These are phyloP conservation scores for Marchantia polymorpha DNA, from an alignment of 225 moss, liverwort and hornwort genomes.

Conservation along the genomic window DNA sequence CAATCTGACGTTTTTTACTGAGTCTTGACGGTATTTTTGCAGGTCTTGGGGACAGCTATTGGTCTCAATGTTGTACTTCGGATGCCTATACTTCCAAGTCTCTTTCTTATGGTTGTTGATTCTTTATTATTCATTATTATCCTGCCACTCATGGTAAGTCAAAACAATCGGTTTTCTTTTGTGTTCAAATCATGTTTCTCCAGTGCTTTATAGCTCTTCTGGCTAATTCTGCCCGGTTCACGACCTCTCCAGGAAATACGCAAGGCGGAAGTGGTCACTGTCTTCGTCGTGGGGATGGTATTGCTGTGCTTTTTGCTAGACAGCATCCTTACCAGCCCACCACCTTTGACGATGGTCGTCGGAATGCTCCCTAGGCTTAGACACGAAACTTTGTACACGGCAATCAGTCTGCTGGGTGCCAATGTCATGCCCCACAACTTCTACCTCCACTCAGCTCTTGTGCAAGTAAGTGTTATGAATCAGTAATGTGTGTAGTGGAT, in stretches of 20 bases:
- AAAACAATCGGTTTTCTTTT: not conserved
- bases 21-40: conserved; percentile 22
- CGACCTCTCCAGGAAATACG: conserved; percentile 49
- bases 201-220: not conserved
- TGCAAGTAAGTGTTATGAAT: conserved; percentile 45
- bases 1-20: not conserved
- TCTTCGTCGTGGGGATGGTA: conserved; percentile 60
- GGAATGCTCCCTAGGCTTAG: conserved; percentile 71
- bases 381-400: conserved; percentile 72
- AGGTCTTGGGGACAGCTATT: conserved; percentile 79
- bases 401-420: conserved; percentile 72
- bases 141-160: conserved; percentile 64
- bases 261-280: conserved; percentile 53
- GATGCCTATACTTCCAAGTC: conserved; percentile 58
- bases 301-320: conserved; percentile 64
- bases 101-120: conserved; percentile 64
- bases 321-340: conserved; percentile 47
- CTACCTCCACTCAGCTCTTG: conserved; percentile 76
- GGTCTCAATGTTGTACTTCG: conserved; percentile 67
- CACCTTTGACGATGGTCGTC: conserved; percentile 40
- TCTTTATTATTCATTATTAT: conserved; percentile 52
- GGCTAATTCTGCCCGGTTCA: conserved; percentile 5
- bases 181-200: not conserved
- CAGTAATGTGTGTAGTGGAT: not conserved
- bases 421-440: conserved; percentile 81